Percentiles rank a stretch among this genome's conserved stretches.
Evolutionary conservation across 2,329 filamentous ascomycete genomes (phyloP).

Genomic region (Colletotrichum acutatum): DNA sequence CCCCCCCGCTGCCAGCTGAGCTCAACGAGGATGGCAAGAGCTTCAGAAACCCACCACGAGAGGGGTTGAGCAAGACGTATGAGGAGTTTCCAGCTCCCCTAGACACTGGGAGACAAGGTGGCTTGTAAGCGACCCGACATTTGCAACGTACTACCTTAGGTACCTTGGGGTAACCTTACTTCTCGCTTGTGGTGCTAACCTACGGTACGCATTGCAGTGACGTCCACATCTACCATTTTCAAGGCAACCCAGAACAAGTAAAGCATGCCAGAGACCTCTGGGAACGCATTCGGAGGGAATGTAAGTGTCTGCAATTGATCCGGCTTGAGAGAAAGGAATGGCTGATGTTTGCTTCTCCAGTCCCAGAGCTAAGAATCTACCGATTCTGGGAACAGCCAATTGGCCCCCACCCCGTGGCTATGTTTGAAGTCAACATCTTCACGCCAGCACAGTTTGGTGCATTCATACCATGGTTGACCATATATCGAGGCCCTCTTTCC

Average conservation of each 20-base stretch:
- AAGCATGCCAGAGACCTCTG: slow-evolving; percentile 78
- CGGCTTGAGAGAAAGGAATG: background rate
- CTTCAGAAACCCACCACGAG: slow-evolving; percentile 72
- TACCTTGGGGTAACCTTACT: background rate
- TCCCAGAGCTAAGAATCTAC: slow-evolving; percentile 88
- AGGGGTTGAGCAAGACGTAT: slow-evolving; percentile 74
- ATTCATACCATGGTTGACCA: slow-evolving; percentile 85
- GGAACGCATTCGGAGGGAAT: slow-evolving; percentile 84
- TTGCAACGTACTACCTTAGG: background rate
- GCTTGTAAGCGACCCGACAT: slow-evolving; percentile 67
- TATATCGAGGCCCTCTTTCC: slow-evolving; percentile 84
- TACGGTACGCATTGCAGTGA: slow-evolving; percentile 60
- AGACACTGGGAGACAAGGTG: slow-evolving; percentile 72
- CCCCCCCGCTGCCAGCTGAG: slow-evolving; percentile 67
- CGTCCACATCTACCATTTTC: slow-evolving; percentile 86
- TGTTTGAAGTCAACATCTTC: slow-evolving; percentile 94
- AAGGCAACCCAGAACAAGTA: slow-evolving; percentile 69
- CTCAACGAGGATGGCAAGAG: slow-evolving; percentile 81
- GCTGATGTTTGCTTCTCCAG: slow-evolving; percentile 51
- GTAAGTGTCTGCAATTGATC: slow-evolving; percentile 54
- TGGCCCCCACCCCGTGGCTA: slow-evolving; percentile 84
- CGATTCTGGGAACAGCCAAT: slow-evolving; percentile 79
- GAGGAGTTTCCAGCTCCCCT: slow-evolving; percentile 75
- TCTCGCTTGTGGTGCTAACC: background rate
- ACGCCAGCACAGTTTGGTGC: slow-evolving; percentile 90